Base-by-base conservation (phyloP, 2,329 filamentous ascomycete species). In the Talaromyces atroroseus region DNA sequence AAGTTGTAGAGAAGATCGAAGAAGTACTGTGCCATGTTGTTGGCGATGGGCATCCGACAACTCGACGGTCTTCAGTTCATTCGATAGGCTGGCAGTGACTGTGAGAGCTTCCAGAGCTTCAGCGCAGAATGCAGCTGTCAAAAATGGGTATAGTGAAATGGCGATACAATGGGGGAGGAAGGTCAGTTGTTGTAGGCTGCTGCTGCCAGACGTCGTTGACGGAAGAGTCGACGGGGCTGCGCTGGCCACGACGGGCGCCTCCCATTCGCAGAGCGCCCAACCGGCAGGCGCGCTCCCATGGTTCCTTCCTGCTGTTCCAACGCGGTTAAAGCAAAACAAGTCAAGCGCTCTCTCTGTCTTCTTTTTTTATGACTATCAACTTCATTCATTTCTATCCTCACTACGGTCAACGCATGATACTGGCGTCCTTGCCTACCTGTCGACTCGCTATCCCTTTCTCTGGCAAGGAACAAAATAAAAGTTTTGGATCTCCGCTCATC, bases 1-100 rank as follows among this genome's bases (percentile, higher is more conserved):
- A 99, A 82, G 59, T 91, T 95, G 74, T 94, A 95, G 64, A 97
- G 78, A 36, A 95, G 80, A 71, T 97, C 94, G 63, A 92, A 83
- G 60, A 97, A 79, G 70, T 95, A 87, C 73, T 91, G 87, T 68
- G 89, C 84, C 89, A 92, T 92, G 68, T 24, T 60, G 26, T 7
- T 29, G 26, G 8, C 26, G 11, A 29, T 10, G 2, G 26, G 26
- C 3, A n/a, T n/a, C n/a, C 7, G 24, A 26, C 7, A 7, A 26
- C 7, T 26, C 24, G 7, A 26, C 24, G n/a, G 3, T 26, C 24
- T 26, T 26, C 24, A 26, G 32, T 10, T 34, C 10, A 18, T 44
- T 2, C 21, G 18, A 29, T 38, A 23, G 45, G 40, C 24, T 26
- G 24, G 7, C 24, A 26, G 3, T 4, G 24, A 26, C 24, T 4